Conservation (phyloP, 768 basidiomycete genomes). For the Lentinus brumalis region DNA sequence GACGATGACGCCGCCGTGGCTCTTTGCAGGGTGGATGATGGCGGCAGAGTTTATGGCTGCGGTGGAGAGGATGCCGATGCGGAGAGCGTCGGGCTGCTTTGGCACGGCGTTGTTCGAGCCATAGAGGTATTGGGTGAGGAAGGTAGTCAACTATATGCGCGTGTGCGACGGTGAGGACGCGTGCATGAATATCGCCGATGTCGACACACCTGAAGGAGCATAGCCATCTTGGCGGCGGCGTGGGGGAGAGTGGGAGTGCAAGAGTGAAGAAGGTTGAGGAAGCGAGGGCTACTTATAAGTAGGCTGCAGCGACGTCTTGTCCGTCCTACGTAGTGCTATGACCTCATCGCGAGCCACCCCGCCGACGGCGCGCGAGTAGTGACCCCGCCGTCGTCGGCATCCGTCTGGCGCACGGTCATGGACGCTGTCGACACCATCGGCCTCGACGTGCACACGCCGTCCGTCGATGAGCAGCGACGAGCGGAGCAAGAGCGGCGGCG, state of each 20-base stretch:
- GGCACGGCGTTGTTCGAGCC: slow-evolving; percentile 2
- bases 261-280: not conserved
- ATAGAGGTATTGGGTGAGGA: slow-evolving; percentile 13
- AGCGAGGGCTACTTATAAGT: not conserved
- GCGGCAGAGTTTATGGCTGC: slow-evolving; percentile 32
- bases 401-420: too few relatives aligned
- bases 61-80: slow-evolving; percentile 32
- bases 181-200: not conserved
- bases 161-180: not conserved
- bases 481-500: not conserved
- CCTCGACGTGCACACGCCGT: too few relatives aligned
- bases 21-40: slow-evolving; percentile 29
- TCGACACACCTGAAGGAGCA: slow-evolving; percentile 12
- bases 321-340: not conserved
- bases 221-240: slow-evolving; percentile 7
- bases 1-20: slow-evolving; percentile 30
- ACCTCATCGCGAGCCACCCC: not conserved
- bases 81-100: slow-evolving; percentile 2
- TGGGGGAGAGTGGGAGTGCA: not conserved
- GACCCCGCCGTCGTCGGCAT: too few relatives aligned
- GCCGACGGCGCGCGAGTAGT: too few relatives aligned
- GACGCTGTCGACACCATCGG: too few relatives aligned
- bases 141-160: slow-evolving; percentile 4
- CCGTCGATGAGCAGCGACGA: too few relatives aligned
- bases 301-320: too few relatives aligned